Evolutionary conservation across 768 basidiomycete species (phyloP).

Genomic region (Suillus subaureus): DNA sequence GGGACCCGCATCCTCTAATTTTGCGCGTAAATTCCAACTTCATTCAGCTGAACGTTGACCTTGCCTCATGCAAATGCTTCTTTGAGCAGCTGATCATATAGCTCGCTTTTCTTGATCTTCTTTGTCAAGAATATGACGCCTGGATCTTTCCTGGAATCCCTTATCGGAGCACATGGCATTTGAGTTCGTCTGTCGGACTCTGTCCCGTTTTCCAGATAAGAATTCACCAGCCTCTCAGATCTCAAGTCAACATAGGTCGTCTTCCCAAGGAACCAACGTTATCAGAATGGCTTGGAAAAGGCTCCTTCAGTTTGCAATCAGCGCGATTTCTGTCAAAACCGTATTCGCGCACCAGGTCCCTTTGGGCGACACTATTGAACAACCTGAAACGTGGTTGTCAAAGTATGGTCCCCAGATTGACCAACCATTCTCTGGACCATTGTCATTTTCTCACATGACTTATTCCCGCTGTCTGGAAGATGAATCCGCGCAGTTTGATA

Average conservation of each 20-base stretch:
- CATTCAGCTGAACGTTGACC: background rate
- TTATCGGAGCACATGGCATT: background rate
- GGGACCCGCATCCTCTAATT: background rate
- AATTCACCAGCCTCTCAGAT: background rate
- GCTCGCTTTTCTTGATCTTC: background rate
- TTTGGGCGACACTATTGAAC: constrained; percentile 10
- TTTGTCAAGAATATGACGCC: background rate
- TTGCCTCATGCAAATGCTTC: background rate
- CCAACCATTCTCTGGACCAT: constrained; percentile 76
- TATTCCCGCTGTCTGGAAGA: constrained; percentile 73
- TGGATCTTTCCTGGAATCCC: background rate
- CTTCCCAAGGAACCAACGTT: background rate
- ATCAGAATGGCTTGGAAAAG: background rate
- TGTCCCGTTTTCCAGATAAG: constrained; percentile 2
- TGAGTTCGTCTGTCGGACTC: background rate
- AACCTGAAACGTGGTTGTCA: constrained; percentile 54
- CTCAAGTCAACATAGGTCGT: background rate
- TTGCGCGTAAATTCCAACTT: background rate
- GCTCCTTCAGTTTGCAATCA: background rate
- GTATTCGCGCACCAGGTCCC: constrained; percentile 11
- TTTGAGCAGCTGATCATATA: constrained; percentile 3
- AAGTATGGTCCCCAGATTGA: constrained; percentile 81
- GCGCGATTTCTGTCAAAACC: background rate
- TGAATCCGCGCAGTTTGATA: constrained; percentile 56
- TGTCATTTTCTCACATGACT: constrained; percentile 82